Conservation (phyloP, 108 stramenopile genomes). For the Heterococcus sp. region DNA sequence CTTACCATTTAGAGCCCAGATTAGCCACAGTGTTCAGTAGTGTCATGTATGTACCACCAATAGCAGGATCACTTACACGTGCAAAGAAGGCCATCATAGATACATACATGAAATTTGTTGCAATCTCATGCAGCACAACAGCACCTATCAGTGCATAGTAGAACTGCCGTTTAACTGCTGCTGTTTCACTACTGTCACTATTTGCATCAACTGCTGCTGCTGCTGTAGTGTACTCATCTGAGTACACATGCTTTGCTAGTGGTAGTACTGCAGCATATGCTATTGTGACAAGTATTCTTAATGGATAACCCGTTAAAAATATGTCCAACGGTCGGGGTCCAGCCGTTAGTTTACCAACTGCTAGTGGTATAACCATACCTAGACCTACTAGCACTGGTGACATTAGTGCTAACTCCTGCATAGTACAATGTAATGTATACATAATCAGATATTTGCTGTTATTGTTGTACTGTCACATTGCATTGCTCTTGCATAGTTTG, state of each 20-base stretch:
- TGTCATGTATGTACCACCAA: conserved; percentile 99
- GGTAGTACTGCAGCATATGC: conserved; percentile 29
- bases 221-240: neutral
- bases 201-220: too few relatives aligned
- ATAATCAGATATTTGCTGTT: too few relatives aligned
- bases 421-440: too few relatives aligned
- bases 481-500: too few relatives aligned
- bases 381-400: neutral
- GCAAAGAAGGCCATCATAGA: conserved; percentile 98
- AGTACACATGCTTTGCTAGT: conserved; percentile 14
- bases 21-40: conserved; percentile 83
- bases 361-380: conserved; percentile 6
- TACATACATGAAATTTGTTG: conserved; percentile 84
- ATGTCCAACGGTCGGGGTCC: conserved; percentile 40
- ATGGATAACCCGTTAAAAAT: conserved; percentile 37
- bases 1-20: conserved; percentile 37
- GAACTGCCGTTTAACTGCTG: conserved; percentile 3
- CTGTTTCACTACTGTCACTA: too few relatives aligned
- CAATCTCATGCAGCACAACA: conserved; percentile 80
- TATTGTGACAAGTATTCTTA: conserved; percentile 31
- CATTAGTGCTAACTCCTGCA: neutral
- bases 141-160: conserved; percentile 41
- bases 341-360: conserved; percentile 29
- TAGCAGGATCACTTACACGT: conserved; percentile 86
- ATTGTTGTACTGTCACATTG: too few relatives aligned